These are phyloP conservation scores for Diaporthe sp. DNA, from an alignment of 2,329 filamentous ascomycete species.

Conservation along the genomic window DNA sequence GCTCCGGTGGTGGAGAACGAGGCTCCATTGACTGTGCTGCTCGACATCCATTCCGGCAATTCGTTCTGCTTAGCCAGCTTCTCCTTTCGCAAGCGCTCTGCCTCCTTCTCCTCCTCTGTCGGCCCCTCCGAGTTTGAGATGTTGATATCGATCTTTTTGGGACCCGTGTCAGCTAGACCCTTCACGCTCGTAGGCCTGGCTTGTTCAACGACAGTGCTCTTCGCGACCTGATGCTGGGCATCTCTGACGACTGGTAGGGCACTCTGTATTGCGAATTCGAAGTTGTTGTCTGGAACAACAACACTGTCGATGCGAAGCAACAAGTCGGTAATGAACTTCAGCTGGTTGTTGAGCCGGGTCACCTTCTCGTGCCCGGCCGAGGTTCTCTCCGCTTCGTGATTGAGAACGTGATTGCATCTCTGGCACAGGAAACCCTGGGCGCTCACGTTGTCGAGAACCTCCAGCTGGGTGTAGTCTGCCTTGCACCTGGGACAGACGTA, in stretches of 20 bases:
- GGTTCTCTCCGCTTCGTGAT: slow-evolving; percentile 76
- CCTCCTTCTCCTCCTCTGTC: slow-evolving; percentile 76
- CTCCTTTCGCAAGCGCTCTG: slow-evolving; percentile 75
- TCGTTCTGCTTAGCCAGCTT: slow-evolving; percentile 78
- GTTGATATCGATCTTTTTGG: slow-evolving; percentile 78
- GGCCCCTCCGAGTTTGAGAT: slow-evolving; percentile 77
- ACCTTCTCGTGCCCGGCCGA: slow-evolving; percentile 81
- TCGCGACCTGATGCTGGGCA: slow-evolving; percentile 74
- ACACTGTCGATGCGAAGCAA: slow-evolving; percentile 83
- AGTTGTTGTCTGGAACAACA: slow-evolving; percentile 80
- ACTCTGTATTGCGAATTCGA: slow-evolving; percentile 76
- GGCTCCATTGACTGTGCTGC: slow-evolving; percentile 76
- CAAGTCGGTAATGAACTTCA: slow-evolving; percentile 82
- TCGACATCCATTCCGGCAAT: slow-evolving; percentile 79
- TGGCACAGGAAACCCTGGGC: slow-evolving; percentile 85
- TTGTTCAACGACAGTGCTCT: slow-evolving; percentile 70
- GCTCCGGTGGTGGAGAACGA: slow-evolving; percentile 64
- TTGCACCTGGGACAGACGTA: slow-evolving; percentile 87
- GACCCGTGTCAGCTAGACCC: slow-evolving; percentile 75
- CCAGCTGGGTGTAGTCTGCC: slow-evolving; percentile 89
- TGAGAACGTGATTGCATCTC: slow-evolving; percentile 77
- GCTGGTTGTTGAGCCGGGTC: slow-evolving; percentile 82
- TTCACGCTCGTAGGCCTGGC: slow-evolving; percentile 76
- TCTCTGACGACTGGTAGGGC: slow-evolving; percentile 76
- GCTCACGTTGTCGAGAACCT: slow-evolving; percentile 84